A percentile compares a stretch with the other conserved stretches of the same genome.
Evolutionary conservation across 1,284 basidiomycete genomes (phyloP).

Genomic region (Coniferiporia sulphurascens): DNA sequence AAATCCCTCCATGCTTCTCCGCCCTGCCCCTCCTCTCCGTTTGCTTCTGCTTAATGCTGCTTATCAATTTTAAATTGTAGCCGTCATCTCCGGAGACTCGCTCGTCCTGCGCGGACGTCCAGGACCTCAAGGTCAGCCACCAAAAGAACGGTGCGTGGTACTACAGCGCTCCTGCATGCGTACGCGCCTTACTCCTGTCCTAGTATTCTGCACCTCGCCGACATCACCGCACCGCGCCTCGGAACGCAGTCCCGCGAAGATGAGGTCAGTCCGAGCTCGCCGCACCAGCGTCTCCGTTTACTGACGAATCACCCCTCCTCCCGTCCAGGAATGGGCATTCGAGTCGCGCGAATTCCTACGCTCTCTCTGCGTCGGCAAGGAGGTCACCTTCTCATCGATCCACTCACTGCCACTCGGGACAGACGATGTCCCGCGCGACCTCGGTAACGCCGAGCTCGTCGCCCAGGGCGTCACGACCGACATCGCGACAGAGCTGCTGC

Average conservation of each 20-base stretch:
- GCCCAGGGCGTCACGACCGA: slow-evolving; percentile 48
- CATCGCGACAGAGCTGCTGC: slow-evolving; percentile 74
- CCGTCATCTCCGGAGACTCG: slow-evolving; percentile 86
- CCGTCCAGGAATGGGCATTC: slow-evolving; percentile 76
- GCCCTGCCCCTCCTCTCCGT: neutral
- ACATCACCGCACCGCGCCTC: slow-evolving; percentile 75
- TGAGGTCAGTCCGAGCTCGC: slow-evolving; percentile 50
- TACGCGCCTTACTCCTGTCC: neutral
- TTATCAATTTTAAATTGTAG: slow-evolving; percentile 34
- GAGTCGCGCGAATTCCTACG: slow-evolving; percentile 92
- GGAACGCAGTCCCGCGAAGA: slow-evolving; percentile 81
- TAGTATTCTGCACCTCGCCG: slow-evolving; percentile 84
- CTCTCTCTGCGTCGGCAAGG: slow-evolving; percentile 81
- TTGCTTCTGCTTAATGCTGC: neutral
- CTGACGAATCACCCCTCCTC: neutral
- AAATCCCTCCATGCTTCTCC: slow-evolving; percentile 22
- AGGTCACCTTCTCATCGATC: slow-evolving; percentile 73
- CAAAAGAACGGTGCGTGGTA: slow-evolving; percentile 74
- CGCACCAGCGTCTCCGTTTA: neutral
- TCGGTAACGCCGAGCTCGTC: slow-evolving; percentile 64
- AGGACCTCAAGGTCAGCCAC: slow-evolving; percentile 75
- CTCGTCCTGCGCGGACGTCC: slow-evolving; percentile 75
- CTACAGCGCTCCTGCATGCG: neutral
- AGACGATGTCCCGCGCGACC: slow-evolving; percentile 62
- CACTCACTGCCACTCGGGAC: slow-evolving; percentile 70